Conservation (phyloP, 768 basidiomycete species). For the Russula sp. region DNA sequence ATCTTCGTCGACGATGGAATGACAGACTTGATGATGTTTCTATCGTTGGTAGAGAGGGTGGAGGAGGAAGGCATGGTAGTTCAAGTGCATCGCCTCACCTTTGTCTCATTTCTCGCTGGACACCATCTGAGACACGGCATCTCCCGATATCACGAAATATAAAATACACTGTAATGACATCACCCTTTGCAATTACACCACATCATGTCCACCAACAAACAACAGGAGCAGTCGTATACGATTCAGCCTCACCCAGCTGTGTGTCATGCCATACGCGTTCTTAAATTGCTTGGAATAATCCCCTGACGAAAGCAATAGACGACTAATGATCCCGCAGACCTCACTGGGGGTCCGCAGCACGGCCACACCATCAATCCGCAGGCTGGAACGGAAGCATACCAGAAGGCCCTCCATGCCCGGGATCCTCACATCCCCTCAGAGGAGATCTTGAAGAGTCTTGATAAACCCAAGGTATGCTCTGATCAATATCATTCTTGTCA, state of each 20-base stretch:
- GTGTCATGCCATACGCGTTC: neutral
- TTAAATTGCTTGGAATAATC: neutral
- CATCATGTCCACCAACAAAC: slow-evolving; percentile 3
- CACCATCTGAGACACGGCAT: slow-evolving; percentile 6
- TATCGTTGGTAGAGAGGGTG: slow-evolving; percentile 71
- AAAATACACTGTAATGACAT: neutral
- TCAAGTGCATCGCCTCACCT: slow-evolving; percentile 12
- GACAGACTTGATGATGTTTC: slow-evolving; percentile 65
- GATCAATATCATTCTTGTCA: too few relatives aligned
- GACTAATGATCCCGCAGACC: slow-evolving; percentile 55
- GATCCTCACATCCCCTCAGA: slow-evolving; percentile 49
- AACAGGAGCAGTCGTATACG: slow-evolving; percentile 39
- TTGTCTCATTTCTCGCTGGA: neutral
- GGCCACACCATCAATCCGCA: slow-evolving; percentile 37
- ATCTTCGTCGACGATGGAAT: slow-evolving; percentile 65
- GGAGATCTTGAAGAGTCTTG: slow-evolving; percentile 44
- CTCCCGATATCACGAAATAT: neutral
- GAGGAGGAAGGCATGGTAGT: slow-evolving; percentile 69
- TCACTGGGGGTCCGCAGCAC: slow-evolving; percentile 36
- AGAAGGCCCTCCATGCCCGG: slow-evolving; percentile 43
- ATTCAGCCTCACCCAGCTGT: slow-evolving; percentile 38
- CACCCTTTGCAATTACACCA: neutral
- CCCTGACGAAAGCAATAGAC: slow-evolving; percentile 40
- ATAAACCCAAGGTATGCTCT: slow-evolving; percentile 45
- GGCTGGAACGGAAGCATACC: slow-evolving; percentile 34